Base-by-base conservation (phyloP, 768 basidiomycete species). In the Lepiota brunneoincarnata region DNA sequence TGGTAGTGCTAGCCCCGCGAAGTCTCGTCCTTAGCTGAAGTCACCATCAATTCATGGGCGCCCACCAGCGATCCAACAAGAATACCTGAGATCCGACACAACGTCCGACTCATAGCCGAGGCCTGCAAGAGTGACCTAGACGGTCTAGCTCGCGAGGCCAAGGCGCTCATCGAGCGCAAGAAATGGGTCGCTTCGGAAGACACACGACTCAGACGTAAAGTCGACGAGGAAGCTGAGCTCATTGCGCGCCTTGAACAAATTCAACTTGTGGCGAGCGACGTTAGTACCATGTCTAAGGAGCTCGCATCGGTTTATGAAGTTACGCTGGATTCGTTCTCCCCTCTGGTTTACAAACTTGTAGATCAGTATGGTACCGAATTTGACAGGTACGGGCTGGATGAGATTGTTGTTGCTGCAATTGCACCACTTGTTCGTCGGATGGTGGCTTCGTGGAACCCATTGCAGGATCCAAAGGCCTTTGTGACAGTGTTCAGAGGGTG, bases 61-160 rank as follows among this genome's bases (percentile, higher is more conserved):
- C 92, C 93, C 0, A 85, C 93, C 0, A 83, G 84, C 12, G 96
- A 99, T 61, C 79, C 87, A 5, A 91, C 86, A 44, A 87, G 91
- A 51, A 86, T 98, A 58, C 97, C 97, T 0, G 97, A 99, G 75
- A 83, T 99, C n/a, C 83, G 96, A 21, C 95, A 99, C 67, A 99
- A 98, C 67, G 72, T 99, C 23, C 84, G 89, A 3, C 80, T 98
- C 39, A 92, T 99, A 31, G 78, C 83, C 1, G 91, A 93, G 43
- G 77, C 84, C 1, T 87, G 93, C 62, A 91, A 90, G 61, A 82
- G 77, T 15, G 90, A 96, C 56, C 78, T 99, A 11, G 89, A 93
- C 51, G 89, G 91, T 4, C 81, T 98, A 20, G 93, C 93, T 0
- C 82, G 87, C 14, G 97, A 99, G 74, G 97, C 91, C 2, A 89